phyloP scores from a whole-genome alignment of 768 basidiomycete genomes.

The Pleurotus tuber-regium region DNA sequence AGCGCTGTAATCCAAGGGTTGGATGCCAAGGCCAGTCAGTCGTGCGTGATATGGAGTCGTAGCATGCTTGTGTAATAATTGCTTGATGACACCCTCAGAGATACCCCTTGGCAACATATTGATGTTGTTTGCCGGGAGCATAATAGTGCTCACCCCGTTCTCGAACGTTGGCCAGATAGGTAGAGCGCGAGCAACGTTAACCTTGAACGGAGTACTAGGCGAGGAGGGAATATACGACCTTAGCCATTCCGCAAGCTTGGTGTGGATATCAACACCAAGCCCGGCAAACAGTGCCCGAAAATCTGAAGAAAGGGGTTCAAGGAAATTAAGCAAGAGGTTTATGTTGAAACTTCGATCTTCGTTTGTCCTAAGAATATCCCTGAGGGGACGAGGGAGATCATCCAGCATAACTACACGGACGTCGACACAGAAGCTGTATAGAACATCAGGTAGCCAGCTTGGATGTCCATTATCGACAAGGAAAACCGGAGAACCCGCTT shows the following conservation, averaged over 20 bases:
- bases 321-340: slow-evolving; percentile 19
- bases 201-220: slow-evolving; percentile 13
- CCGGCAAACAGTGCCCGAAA: too few species aligned
- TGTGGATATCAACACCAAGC: slow-evolving; percentile 17
- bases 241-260: slow-evolving; percentile 30
- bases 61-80: too few species aligned
- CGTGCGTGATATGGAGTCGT: slow-evolving; percentile 9
- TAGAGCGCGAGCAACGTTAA: slow-evolving; percentile 26
- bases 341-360: slow-evolving; percentile 17
- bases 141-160: background rate
- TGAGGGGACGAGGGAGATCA: slow-evolving; percentile 18
- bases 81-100: slow-evolving; percentile 6
- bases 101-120: slow-evolving; percentile 21
- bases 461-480: slow-evolving; percentile 17
- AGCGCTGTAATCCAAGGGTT: slow-evolving; percentile 12
- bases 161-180: slow-evolving; percentile 31
- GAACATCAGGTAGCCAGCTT: slow-evolving; percentile 14
- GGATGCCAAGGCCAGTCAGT: slow-evolving; percentile 12
- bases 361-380: slow-evolving; percentile 13
- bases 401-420: slow-evolving; percentile 21
- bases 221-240: slow-evolving; percentile 15
- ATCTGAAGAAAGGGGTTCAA: slow-evolving; percentile 10
- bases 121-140: slow-evolving; percentile 17
- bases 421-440: slow-evolving; percentile 18
- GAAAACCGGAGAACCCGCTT: slow-evolving; percentile 18